Base-by-base conservation (phyloP, 2,329 filamentous ascomycete species). In the Pseudocercospora musae region DNA sequence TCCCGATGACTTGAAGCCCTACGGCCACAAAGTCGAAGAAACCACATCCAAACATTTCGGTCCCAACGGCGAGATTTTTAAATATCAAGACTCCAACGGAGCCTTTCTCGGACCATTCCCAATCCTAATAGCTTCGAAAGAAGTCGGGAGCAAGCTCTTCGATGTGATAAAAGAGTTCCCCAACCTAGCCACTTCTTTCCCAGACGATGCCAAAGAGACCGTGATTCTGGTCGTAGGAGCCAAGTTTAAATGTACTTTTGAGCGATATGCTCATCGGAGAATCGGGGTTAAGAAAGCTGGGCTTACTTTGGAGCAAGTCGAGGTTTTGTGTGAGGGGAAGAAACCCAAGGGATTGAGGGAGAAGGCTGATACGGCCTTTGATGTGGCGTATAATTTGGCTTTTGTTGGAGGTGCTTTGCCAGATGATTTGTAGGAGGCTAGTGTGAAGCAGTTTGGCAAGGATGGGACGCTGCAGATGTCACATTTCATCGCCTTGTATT, bases 401-500 rank as follows among this genome's bases (percentile, higher is more conserved):
- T 48, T 44, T 11, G 63, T 18, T 18, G 56, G 61, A 3, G 68
- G 68, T 13, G 52, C 68, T 13, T 46, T 68, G 48, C 55, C 62
- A 15, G 25, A 63, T 52, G 33, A 62, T n/a, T 46, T 66, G 54
- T 69, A 60, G 65, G 58, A 69, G 29, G 56, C 56, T 21, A 57
- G 58, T 48, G 59, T 66, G 46, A 62, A 63, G 55, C 54, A n/a
- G 5, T 63, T 71, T 53, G 67, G 69, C n/a, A 68, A 62, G 49
- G 66, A 69, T 21, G 64, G 62, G 10, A 64, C 65, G 46, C 23
- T 69, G 23, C 55, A 62, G n/a, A 50, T 68, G 57, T 52, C 63
- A 20, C 68, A 70, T 58, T 69, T 64, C 48, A 64, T 68, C 18
- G 69, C 62, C 10, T 49, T 65, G 7, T 70, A 71, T 57, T 60